Percentiles rank a stretch among this genome's conserved stretches.
phyloP scores from a whole-genome alignment of 148 eudicot genomes.

The Linanthus parryae region DNA sequence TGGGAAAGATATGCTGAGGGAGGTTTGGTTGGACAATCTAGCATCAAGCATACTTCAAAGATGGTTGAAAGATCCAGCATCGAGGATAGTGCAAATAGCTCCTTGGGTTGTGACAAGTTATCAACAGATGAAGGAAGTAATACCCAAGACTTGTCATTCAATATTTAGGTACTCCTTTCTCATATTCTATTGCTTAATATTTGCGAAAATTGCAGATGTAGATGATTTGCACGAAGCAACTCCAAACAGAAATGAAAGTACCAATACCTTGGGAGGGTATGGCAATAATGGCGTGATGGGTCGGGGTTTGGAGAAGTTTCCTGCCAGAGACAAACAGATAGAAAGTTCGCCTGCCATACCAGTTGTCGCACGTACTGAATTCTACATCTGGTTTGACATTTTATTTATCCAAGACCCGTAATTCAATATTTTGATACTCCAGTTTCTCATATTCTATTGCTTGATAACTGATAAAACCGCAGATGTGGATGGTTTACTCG shows the following conservation, averaged over 20 bases:
- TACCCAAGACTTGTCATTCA: neutral
- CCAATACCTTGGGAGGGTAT: neutral
- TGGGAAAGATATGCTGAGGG: constrained; percentile 34
- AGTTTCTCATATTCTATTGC: neutral
- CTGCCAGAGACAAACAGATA: no score
- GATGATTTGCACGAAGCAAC: constrained; percentile 1
- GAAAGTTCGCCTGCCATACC: neutral
- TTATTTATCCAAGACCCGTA: neutral
- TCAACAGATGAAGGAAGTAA: constrained; percentile 11
- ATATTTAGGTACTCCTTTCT: neutral
- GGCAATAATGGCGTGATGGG: no score
- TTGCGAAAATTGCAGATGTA: constrained; percentile 6
- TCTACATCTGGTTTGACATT: no score
- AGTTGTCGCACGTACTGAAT: neutral
- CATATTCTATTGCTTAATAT: neutral
- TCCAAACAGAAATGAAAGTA: neutral
- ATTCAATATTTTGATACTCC: neutral
- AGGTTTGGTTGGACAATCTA: constrained; percentile 12
- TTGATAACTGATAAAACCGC: constrained; percentile 7
- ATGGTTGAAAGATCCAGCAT: constrained; percentile 11
- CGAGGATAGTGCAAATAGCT: constrained; percentile 5
- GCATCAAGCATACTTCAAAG: constrained; percentile 6
- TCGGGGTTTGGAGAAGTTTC: no score
- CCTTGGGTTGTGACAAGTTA: constrained; percentile 7
- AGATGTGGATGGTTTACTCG: neutral